Evolutionary conservation across 441 rosid species (phyloP).

Genomic region (Populus hybrid): DNA sequence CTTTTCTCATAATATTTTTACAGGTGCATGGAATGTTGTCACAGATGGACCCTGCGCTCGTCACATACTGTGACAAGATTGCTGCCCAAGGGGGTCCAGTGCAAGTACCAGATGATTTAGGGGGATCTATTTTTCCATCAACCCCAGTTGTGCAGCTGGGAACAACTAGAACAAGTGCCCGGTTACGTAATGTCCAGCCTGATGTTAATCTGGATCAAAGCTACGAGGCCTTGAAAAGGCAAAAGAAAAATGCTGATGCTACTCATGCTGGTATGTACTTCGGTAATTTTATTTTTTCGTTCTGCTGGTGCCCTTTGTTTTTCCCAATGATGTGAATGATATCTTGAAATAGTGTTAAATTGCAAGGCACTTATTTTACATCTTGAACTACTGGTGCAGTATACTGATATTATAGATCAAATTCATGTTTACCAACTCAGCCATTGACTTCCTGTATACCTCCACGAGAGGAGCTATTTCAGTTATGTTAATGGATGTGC

Average conservation of each 20-base stretch:
- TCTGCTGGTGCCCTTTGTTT: neutral
- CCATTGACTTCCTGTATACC: neutral
- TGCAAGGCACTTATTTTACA: neutral
- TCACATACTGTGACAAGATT: conserved; percentile 86
- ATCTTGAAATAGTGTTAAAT: neutral
- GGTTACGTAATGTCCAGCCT: conserved; percentile 92
- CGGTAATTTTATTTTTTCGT: neutral
- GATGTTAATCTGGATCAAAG: conserved; percentile 76
- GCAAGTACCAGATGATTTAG: conserved; percentile 71
- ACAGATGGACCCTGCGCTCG: conserved; percentile 96
- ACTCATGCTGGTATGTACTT: conserved; percentile 47
- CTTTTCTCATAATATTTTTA: conserved; percentile 10
- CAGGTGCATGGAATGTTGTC: conserved; percentile 98
- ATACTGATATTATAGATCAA: neutral
- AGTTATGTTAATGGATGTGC: neutral
- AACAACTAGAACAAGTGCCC: conserved; percentile 90
- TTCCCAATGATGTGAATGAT: neutral
- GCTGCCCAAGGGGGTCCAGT: conserved; percentile 87
- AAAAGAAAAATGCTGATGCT: conserved; percentile 61
- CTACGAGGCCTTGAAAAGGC: conserved; percentile 68
- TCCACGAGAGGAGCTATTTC: neutral
- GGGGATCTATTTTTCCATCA: conserved; percentile 56
- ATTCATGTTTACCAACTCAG: neutral
- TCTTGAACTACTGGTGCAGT: neutral
- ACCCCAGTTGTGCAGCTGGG: conserved; percentile 83